Evolutionary conservation across 495 filamentous ascomycete genomes (phyloP).

Genomic region (Mytilinidion resinicola): DNA sequence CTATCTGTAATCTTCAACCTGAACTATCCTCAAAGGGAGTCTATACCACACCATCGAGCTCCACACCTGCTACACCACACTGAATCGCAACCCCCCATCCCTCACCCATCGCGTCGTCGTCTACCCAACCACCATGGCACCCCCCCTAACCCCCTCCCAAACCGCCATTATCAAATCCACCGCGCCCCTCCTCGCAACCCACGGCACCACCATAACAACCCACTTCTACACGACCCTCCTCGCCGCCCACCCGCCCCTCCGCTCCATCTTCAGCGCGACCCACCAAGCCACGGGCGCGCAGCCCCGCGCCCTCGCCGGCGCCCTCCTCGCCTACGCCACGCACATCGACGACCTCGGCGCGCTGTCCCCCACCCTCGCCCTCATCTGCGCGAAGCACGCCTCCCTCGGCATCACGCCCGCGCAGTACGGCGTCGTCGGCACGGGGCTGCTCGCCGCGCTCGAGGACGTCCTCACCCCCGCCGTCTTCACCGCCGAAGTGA

Average conservation of each 20-base stretch:
- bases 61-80: no score
- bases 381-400: conserved; percentile 71
- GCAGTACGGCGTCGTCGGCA: conserved; percentile 63
- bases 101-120: no score
- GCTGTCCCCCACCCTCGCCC: conserved; percentile 56
- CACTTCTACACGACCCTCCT: conserved; percentile 67
- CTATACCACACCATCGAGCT: no score
- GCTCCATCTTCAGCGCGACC: conserved; percentile 60
- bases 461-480: conserved; percentile 59
- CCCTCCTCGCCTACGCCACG: conserved; percentile 63
- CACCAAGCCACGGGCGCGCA: conserved; percentile 62
- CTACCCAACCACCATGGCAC: conserved; percentile 12
- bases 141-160: conserved; percentile 31
- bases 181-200: conserved; percentile 55
- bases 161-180: conserved; percentile 52
- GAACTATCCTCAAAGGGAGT: no score
- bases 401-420: conserved; percentile 62
- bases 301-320: conserved; percentile 55
- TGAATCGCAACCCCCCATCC: no score
- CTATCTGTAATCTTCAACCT: no score
- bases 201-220: conserved; percentile 60
- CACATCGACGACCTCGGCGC: conserved; percentile 64
- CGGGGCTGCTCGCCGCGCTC: conserved; percentile 62
- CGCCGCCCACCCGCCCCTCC: conserved; percentile 51
- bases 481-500: conserved; percentile 54